phyloP scores from a whole-genome alignment of 768 basidiomycete species.

The Trametes punicea region DNA sequence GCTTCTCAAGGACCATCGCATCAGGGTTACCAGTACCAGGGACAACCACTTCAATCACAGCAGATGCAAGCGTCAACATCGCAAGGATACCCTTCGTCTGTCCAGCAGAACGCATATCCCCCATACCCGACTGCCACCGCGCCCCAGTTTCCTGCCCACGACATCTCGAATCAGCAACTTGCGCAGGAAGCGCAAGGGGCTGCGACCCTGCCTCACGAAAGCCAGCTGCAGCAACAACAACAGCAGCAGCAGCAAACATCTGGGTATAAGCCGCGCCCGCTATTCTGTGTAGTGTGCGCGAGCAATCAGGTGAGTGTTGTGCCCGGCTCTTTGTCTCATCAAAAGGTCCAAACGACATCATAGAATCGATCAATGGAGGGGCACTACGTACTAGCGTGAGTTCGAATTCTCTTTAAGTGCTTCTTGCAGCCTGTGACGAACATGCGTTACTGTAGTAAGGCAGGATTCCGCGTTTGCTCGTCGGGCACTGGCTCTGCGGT shows the following conservation, averaged over 20 bases:
- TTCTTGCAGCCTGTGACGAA: background rate
- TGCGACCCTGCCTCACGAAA: conserved; percentile 11
- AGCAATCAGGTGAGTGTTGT: conserved; percentile 83
- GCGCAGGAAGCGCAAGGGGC: conserved; percentile 26
- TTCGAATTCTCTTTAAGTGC: conserved; percentile 15
- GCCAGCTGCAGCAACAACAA: background rate
- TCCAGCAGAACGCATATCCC: conserved; percentile 13
- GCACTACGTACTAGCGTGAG: conserved; percentile 85
- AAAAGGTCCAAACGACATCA: background rate
- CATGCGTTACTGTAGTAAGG: conserved; percentile 59
- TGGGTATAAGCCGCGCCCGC: conserved; percentile 61
- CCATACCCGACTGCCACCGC: conserved; percentile 26
- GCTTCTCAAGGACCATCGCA: conserved; percentile 13
- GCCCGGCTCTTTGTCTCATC: background rate
- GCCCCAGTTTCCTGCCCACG: conserved; percentile 23
- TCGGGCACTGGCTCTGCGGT: conserved; percentile 97
- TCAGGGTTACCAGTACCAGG: conserved; percentile 8
- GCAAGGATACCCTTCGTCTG: conserved; percentile 13
- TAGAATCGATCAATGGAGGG: conserved; percentile 99
- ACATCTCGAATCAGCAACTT: conserved; percentile 28
- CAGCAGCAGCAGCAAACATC: conserved; percentile 2
- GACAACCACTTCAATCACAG: conserved; percentile 5
- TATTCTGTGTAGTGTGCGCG: conserved; percentile 99
- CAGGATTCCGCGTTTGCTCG: conserved; percentile 87
- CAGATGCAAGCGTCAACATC: conserved; percentile 13